A percentile compares a stretch with the other conserved stretches of the same genome.
Evolutionary conservation across 2,329 filamentous ascomycete genomes (phyloP).

Genomic region (Neofusicoccum laricinum): DNA sequence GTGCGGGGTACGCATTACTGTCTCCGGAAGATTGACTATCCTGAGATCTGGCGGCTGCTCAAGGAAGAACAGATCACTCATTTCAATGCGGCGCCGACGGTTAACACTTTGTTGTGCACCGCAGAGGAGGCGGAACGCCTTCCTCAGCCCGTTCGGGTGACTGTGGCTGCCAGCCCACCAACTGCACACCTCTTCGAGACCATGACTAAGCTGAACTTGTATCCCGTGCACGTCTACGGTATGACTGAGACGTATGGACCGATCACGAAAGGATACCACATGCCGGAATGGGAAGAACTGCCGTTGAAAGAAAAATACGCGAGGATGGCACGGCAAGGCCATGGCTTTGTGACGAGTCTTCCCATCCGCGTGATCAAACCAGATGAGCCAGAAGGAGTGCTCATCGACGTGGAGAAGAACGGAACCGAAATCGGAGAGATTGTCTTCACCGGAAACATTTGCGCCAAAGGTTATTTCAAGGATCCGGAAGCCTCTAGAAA

Average conservation of each 20-base stretch:
- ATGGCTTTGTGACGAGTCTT: slow-evolving; percentile 81
- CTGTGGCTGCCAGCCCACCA: slow-evolving; percentile 88
- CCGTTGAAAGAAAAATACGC: slow-evolving; percentile 74
- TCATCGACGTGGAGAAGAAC: slow-evolving; percentile 66
- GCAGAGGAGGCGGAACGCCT: slow-evolving; percentile 71
- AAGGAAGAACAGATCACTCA: slow-evolving; percentile 87
- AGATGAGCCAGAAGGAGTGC: slow-evolving; percentile 48
- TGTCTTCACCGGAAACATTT: slow-evolving; percentile 88
- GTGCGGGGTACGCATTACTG: slow-evolving; percentile 95
- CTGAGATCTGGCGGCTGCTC: slow-evolving; percentile 83
- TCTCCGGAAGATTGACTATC: slow-evolving; percentile 91
- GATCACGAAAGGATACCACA: slow-evolving; percentile 87
- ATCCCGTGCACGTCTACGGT: slow-evolving; percentile 92
- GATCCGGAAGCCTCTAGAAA: slow-evolving; percentile 81
- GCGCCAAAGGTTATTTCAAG: slow-evolving; percentile 87
- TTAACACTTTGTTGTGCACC: slow-evolving; percentile 89
- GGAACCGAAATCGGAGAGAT: slow-evolving; percentile 80
- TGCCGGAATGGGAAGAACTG: slow-evolving; percentile 80
- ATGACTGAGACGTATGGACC: slow-evolving; percentile 87
- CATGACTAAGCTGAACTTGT: slow-evolving; percentile 83
- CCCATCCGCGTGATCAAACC: slow-evolving; percentile 80
- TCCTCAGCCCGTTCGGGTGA: slow-evolving; percentile 72
- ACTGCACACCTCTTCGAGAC: slow-evolving; percentile 87
- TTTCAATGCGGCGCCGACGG: slow-evolving; percentile 93
- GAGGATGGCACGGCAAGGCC: slow-evolving; percentile 90